Evolutionary conservation across 148 eudicot genomes (phyloP).

Genomic region (Rhododendron kiyosumense): DNA sequence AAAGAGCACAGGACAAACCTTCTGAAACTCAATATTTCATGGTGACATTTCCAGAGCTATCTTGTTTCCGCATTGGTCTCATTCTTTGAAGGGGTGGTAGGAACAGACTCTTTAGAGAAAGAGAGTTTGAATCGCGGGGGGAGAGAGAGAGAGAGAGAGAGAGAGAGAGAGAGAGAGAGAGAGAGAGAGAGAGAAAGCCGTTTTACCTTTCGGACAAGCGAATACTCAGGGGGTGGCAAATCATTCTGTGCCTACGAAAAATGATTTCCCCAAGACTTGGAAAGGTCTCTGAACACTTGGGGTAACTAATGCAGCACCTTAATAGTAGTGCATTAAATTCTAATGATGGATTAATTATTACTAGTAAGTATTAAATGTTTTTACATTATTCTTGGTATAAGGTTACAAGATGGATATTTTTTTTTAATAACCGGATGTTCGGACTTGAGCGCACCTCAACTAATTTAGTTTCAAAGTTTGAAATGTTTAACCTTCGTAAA

Average conservation of each 20-base stretch:
- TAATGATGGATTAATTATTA: neutral
- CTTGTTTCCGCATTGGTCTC: neutral
- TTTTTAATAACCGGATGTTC: too few relatives aligned
- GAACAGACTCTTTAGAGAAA: neutral
- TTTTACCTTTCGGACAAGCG: conserved; percentile 24
- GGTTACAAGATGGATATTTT: neutral
- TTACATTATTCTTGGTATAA: neutral
- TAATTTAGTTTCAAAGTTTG: too few relatives aligned
- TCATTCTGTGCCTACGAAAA: conserved; percentile 6
- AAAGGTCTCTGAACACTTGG: neutral
- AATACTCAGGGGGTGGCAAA: conserved; percentile 18
- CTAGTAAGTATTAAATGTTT: neutral
- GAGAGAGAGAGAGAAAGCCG: conserved; percentile 23
- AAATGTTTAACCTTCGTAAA: too few relatives aligned
- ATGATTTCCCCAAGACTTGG: neutral
- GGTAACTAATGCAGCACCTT: neutral
- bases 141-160: neutral
- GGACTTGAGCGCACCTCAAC: too few relatives aligned
- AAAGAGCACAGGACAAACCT: neutral
- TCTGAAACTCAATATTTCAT: conserved; percentile 7
- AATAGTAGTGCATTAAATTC: neutral
- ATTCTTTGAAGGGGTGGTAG: neutral
- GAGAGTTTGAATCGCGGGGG: neutral
- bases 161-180: neutral
- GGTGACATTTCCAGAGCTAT: neutral